These are phyloP conservation scores for Solanum tarijense DNA, from an alignment of 257 asterid species.

Conservation along the genomic window DNA sequence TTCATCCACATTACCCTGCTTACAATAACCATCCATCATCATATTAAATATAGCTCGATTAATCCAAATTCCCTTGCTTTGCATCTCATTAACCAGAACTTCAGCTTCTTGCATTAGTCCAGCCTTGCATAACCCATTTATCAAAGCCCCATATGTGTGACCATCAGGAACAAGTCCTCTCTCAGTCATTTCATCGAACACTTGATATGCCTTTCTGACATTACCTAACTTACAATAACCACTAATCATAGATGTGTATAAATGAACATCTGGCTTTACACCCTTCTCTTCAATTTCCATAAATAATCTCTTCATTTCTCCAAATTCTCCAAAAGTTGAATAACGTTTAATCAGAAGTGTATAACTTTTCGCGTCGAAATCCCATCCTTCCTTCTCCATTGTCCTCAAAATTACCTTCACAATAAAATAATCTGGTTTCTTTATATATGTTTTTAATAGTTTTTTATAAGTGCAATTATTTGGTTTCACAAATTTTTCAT, in stretches of 20 bases:
- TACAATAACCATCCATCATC: conserved; percentile 76
- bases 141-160: conserved; percentile 60
- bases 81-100: conserved; percentile 66
- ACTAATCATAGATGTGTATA: conserved; percentile 50
- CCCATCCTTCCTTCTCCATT: conserved; percentile 54
- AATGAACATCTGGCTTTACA: conserved; percentile 40
- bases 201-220: conserved; percentile 38
- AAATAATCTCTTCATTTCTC: conserved; percentile 46
- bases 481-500: conserved; percentile 39
- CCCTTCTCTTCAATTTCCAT: conserved; percentile 51
- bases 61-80: conserved; percentile 42
- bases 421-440: conserved; percentile 27
- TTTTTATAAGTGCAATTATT: conserved; percentile 50
- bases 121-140: conserved; percentile 50
- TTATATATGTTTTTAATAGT: conserved; percentile 45
- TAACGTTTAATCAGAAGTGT: conserved; percentile 41
- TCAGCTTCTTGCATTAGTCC: conserved; percentile 64
- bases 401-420: conserved; percentile 35
- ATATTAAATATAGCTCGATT: conserved; percentile 55
- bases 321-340: conserved; percentile 19
- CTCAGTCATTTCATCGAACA: conserved; percentile 57
- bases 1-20: conserved; percentile 59
- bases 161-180: conserved; percentile 54
- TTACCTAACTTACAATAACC: conserved; percentile 35
- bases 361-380: conserved; percentile 43